A percentile compares a stretch with the other conserved stretches of the same genome.
These are phyloP conservation scores for Globisporangium mamillatum DNA, from an alignment of 352 stramenopile genomes.

Conservation along the genomic window DNA sequence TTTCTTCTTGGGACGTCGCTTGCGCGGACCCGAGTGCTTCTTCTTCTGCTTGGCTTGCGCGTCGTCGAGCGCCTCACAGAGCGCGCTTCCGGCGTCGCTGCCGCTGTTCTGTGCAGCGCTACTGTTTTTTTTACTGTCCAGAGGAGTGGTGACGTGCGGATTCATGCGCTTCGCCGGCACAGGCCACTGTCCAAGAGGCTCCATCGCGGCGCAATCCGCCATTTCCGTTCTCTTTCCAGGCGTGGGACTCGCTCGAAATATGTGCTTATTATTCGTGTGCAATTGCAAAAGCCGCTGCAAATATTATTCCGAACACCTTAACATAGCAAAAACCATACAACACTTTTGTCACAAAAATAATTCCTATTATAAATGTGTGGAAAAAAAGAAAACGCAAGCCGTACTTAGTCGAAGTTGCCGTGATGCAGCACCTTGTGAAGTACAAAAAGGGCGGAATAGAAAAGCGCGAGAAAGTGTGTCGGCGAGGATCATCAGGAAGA, in stretches of 20 bases:
- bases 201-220: constrained; percentile 1
- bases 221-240: neutral
- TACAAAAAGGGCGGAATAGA: too few relatives aligned
- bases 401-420: too few relatives aligned
- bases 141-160: neutral
- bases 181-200: neutral
- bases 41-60: constrained; percentile 21
- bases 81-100: neutral
- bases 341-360: too few relatives aligned
- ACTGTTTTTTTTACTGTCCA: neutral
- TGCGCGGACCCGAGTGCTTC: constrained; percentile 55
- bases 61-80: neutral
- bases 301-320: too few relatives aligned
- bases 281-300: too few relatives aligned
- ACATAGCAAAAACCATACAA: too few relatives aligned
- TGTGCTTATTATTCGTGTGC: neutral
- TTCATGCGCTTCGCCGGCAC: neutral
- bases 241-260: neutral
- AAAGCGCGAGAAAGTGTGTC: too few relatives aligned
- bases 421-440: too few relatives aligned
- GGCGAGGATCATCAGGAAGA: too few relatives aligned
- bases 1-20: constrained; percentile 68
- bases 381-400: too few relatives aligned
- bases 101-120: neutral
- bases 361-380: too few relatives aligned